These are phyloP conservation scores for Phytophthora tentaculata DNA, from an alignment of 352 stramenopile genomes.

Conservation along the genomic window DNA sequence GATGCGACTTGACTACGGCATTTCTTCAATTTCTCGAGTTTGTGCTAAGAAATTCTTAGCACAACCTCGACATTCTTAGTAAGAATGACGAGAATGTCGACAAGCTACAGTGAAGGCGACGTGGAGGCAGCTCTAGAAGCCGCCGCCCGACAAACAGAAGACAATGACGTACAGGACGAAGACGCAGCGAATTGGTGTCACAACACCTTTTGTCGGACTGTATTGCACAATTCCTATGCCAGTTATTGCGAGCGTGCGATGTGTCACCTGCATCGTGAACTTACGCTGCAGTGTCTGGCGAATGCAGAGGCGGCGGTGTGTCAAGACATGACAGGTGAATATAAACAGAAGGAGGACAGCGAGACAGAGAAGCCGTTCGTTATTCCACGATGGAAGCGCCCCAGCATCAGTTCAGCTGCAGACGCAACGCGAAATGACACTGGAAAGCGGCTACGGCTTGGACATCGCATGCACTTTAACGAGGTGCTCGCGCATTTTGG, in stretches of 20 bases:
- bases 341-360: conserved; percentile 1
- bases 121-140: conserved; percentile 20
- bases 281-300: conserved; percentile 46
- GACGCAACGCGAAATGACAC: neutral
- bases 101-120: neutral
- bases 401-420: neutral
- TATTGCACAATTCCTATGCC: conserved; percentile 35
- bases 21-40: too few species aligned
- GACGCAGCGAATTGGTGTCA: conserved; percentile 17
- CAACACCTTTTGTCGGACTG: conserved; percentile 55
- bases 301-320: conserved; percentile 19
- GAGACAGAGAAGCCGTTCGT: conserved; percentile 22
- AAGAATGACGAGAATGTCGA: too few species aligned
- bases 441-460: conserved; percentile 10
- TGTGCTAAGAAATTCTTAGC: too few species aligned
- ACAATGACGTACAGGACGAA: neutral
- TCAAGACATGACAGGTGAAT: conserved; percentile 4
- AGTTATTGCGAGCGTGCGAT: conserved; percentile 46
- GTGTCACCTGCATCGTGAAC: conserved; percentile 56
- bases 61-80: too few species aligned
- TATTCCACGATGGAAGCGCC: conserved; percentile 43
- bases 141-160: neutral
- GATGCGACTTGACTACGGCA: conserved; percentile 24
- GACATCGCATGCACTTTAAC: conserved; percentile 19
- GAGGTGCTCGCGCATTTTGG: conserved; percentile 20